Percentiles rank a stretch among this genome's conserved stretches.
These are phyloP conservation scores for Dactylorhiza incarnata DNA, from an alignment of 106 monocot genomes.

Conservation along the genomic window DNA sequence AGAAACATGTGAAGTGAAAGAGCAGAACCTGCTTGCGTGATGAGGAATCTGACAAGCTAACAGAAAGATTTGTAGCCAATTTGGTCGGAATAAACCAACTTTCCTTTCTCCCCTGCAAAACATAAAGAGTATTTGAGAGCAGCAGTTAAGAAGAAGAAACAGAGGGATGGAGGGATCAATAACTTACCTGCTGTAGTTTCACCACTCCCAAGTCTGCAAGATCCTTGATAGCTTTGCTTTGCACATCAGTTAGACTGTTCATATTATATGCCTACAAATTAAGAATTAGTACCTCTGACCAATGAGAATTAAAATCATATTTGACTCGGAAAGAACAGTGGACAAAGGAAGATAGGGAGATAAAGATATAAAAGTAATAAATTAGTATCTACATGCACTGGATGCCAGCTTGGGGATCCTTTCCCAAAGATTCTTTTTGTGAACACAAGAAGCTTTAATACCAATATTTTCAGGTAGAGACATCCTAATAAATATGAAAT, in stretches of 20 bases:
- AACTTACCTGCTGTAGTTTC: slow-evolving; percentile 80
- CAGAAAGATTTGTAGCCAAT: slow-evolving; percentile 88
- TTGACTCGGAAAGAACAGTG: neutral
- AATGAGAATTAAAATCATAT: neutral
- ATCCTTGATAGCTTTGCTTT: slow-evolving; percentile 76
- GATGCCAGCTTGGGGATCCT: too few relatives aligned
- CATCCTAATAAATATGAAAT: too few relatives aligned
- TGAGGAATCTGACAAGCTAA: slow-evolving; percentile 81
- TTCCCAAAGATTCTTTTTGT: too few relatives aligned
- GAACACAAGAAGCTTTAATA: too few relatives aligned
- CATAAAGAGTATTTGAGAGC: slow-evolving; percentile 1
- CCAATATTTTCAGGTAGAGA: too few relatives aligned
- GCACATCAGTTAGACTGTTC: slow-evolving; percentile 78
- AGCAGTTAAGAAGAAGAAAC: neutral
- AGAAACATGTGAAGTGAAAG: slow-evolving; percentile 2
- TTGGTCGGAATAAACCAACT: slow-evolving; percentile 96
- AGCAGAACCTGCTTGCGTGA: slow-evolving; percentile 74
- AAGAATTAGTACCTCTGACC: neutral
- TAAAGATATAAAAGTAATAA: neutral
- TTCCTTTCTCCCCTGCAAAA: slow-evolving; percentile 85
- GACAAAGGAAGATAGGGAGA: neutral
- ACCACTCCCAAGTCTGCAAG: slow-evolving; percentile 81
- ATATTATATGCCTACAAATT: slow-evolving; percentile 75
- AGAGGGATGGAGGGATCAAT: neutral
- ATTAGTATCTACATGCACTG: too few relatives aligned